Conservation (phyloP, 2,329 filamentous ascomycete species). For the Diaporthe ampelina region DNA sequence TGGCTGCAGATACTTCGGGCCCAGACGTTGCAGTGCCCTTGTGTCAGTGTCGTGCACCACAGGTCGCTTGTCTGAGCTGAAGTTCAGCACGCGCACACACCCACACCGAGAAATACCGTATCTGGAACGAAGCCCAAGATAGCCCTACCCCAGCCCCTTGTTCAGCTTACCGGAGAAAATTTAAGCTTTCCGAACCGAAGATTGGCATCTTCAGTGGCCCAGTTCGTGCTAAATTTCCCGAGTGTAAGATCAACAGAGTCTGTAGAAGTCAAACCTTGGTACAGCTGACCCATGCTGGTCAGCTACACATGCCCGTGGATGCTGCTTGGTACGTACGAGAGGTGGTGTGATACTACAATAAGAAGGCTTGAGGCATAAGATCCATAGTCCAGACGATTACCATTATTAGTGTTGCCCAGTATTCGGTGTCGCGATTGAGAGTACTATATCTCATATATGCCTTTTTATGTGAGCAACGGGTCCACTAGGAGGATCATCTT, state of each 20-base stretch:
- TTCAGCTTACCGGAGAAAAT: not conserved
- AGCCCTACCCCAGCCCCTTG: not conserved
- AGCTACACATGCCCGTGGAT: not conserved
- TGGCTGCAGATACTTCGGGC: conserved; percentile 22
- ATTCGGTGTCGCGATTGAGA: not conserved
- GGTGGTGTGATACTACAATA: not conserved
- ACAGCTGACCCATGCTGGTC: no score
- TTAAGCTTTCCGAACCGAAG: conserved; percentile 12
- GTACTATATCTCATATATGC: not conserved
- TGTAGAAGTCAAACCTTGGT: not conserved
- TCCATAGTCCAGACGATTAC: not conserved
- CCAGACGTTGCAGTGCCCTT: conserved; percentile 17
- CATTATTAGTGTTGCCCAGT: not conserved
- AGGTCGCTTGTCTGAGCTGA: not conserved
- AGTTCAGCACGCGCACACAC: not conserved
- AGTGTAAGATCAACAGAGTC: conserved; percentile 5
- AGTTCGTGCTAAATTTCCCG: conserved; percentile 18
- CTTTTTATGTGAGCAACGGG: not conserved
- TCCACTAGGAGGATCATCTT: not conserved
- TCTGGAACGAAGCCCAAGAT: not conserved
- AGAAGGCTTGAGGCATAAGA: not conserved
- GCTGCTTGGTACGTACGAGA: not conserved
- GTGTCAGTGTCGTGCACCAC: conserved; percentile 14
- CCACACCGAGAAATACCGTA: not conserved
- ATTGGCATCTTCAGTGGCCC: conserved; percentile 1